A percentile compares a stretch with the other conserved stretches of the same genome.
phyloP scores from a whole-genome alignment of 257 asterid species.

The Nicotiana undulata region DNA sequence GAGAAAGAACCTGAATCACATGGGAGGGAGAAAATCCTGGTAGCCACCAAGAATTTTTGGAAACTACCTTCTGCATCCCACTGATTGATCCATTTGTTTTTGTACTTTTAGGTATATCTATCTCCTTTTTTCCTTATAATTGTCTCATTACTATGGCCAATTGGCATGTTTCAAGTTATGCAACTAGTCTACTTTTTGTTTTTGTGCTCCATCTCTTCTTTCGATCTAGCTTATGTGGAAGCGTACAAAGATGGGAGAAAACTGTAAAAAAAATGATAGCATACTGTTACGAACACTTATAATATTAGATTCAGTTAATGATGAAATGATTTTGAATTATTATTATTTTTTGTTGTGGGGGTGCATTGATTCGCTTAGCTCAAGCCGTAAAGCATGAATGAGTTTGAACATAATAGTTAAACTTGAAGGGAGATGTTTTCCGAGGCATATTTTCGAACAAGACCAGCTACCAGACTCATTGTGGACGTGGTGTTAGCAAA shows the following conservation, averaged over 20 bases:
- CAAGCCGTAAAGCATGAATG: neutral
- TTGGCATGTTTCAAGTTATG: neutral
- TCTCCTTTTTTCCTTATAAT: neutral
- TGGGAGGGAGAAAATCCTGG: constrained; percentile 63
- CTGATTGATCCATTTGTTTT: constrained; percentile 12
- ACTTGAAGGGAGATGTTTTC: too few relatives aligned
- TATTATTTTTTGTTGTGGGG: neutral
- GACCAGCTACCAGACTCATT: neutral
- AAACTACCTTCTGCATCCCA: constrained; percentile 37
- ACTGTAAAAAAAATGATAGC: neutral
- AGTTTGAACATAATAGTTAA: neutral
- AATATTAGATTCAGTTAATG: neutral
- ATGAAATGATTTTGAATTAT: neutral
- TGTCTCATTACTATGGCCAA: constrained; percentile 2
- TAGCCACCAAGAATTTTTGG: constrained; percentile 72
- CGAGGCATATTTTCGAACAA: neutral
- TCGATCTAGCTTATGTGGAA: constrained; percentile 1
- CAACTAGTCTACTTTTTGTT: neutral
- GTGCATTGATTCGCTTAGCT: neutral
- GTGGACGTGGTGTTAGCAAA: neutral
- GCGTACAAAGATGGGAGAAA: neutral
- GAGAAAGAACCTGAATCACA: constrained; percentile 68
- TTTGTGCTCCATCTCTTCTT: neutral
- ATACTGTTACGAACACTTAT: neutral
- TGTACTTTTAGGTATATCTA: constrained; percentile 12